phyloP scores from a whole-genome alignment of 225 moss, liverwort and hornwort species.

The Polytrichum formosum region DNA sequence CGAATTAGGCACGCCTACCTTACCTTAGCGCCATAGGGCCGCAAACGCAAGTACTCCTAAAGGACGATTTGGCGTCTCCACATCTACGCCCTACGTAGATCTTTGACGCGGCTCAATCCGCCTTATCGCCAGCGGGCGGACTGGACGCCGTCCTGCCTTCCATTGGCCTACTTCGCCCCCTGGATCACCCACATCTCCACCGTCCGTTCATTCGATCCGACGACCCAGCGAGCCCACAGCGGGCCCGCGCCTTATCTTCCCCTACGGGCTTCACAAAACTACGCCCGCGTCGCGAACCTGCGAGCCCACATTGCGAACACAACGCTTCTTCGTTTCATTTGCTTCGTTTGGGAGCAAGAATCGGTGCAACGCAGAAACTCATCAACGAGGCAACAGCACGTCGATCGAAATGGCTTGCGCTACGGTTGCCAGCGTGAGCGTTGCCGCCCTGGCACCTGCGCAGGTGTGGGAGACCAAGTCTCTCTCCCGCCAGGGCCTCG shows the following conservation, averaged over 20 bases:
- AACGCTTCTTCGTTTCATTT: background rate
- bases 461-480: background rate
- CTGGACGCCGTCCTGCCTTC: background rate
- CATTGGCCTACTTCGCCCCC: background rate
- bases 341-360: background rate
- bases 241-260: background rate
- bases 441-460: background rate
- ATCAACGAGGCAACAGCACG: no score
- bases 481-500: background rate
- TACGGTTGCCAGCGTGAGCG: background rate
- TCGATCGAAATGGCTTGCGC: background rate
- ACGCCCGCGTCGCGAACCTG: background rate
- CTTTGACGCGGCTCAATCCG: background rate
- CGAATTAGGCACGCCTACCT: no score
- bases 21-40: background rate
- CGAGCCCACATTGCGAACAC: background rate
- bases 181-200: background rate
- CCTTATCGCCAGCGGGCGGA: slow-evolving; percentile 5
- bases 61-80: background rate
- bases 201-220: background rate
- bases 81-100: background rate
- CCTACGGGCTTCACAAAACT: background rate
- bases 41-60: background rate
- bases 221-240: background rate
- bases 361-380: background rate